phyloP scores from a whole-genome alignment of 169 alveolate genomes.

The Ichthyophthirius multifiliis region DNA sequence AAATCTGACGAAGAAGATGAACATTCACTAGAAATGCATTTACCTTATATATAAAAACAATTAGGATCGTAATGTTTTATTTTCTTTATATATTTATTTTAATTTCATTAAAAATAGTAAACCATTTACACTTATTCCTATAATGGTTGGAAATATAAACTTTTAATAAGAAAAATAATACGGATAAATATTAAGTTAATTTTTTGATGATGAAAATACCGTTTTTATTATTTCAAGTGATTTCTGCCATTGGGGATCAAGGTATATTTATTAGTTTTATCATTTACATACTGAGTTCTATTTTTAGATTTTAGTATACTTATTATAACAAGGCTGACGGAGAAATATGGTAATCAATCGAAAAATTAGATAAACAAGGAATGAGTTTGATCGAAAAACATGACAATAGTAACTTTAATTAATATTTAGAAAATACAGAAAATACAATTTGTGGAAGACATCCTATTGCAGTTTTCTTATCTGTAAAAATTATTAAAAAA shows the following conservation, averaged over 20 bases:
- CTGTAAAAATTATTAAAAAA: constrained; percentile 31
- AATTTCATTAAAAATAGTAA: constrained; percentile 44
- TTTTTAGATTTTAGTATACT: constrained; percentile 68
- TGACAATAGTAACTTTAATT: constrained; percentile 67
- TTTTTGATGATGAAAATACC: constrained; percentile 63
- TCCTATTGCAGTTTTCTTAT: constrained; percentile 88
- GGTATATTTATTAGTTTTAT: constrained; percentile 51
- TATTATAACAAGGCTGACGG: constrained; percentile 46
- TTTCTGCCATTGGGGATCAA: constrained; percentile 93
- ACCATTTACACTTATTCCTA: constrained; percentile 71
- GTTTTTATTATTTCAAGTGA: constrained; percentile 90
- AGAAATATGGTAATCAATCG: constrained; percentile 65
- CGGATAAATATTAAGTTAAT: constrained; percentile 80
- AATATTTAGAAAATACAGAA: constrained; percentile 85
- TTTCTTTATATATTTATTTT: background rate
- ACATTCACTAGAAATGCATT: constrained; percentile 77
- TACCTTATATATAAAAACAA: constrained; percentile 57
- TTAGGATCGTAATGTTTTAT: background rate
- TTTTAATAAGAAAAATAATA: constrained; percentile 31
- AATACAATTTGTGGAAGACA: constrained; percentile 96
- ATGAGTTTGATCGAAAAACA: constrained; percentile 72
- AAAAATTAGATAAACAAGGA: constrained; percentile 81
- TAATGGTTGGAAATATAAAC: constrained; percentile 64
- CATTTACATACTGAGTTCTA: constrained; percentile 10
- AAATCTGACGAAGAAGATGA: constrained; percentile 74